Percentiles rank a stretch among this genome's conserved stretches.
phyloP scores from a whole-genome alignment of 2,329 filamentous ascomycete genomes.

The Camptophora hylomeconis region DNA sequence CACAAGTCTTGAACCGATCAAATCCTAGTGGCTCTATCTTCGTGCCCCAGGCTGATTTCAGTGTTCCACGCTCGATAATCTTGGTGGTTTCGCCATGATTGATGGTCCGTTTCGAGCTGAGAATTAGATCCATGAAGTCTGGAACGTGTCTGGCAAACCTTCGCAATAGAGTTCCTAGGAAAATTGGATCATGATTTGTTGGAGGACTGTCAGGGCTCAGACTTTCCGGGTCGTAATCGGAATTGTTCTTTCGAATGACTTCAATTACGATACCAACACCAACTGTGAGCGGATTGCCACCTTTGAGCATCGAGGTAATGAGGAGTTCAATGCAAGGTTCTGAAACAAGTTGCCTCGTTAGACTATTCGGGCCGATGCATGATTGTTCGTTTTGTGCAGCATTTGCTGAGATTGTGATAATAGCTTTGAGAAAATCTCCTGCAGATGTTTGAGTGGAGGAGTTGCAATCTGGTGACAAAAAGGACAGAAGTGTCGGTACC shows the following conservation, averaged over 20 bases:
- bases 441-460: conserved; percentile 92
- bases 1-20: conserved; percentile 96
- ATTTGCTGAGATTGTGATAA: conserved; percentile 97
- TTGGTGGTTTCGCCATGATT: conserved; percentile 42
- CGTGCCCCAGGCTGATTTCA: conserved; percentile 78
- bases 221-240: conserved; percentile 91
- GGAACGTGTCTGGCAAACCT: conserved; percentile 85
- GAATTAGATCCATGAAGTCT: conserved; percentile 83
- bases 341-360: conserved; percentile 89
- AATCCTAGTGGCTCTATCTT: conserved; percentile 92
- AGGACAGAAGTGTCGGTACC: conserved; percentile 74
- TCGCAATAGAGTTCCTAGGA: conserved; percentile 77
- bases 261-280: conserved; percentile 96
- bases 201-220: conserved; percentile 67
- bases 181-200: conserved; percentile 83
- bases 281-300: conserved; percentile 87
- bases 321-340: conserved; percentile 68
- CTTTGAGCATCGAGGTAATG: conserved; percentile 82
- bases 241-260: conserved; percentile 98
- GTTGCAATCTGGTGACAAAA: conserved; percentile 70
- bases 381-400: conserved; percentile 96
- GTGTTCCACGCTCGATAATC: conserved; percentile 56
- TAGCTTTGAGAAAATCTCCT: conserved; percentile 94
- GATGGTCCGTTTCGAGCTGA: conserved; percentile 52
- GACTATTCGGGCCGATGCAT: conserved; percentile 95